These are phyloP conservation scores for Moricandia moricandioides DNA, from an alignment of 345 rosid species.

Conservation along the genomic window DNA sequence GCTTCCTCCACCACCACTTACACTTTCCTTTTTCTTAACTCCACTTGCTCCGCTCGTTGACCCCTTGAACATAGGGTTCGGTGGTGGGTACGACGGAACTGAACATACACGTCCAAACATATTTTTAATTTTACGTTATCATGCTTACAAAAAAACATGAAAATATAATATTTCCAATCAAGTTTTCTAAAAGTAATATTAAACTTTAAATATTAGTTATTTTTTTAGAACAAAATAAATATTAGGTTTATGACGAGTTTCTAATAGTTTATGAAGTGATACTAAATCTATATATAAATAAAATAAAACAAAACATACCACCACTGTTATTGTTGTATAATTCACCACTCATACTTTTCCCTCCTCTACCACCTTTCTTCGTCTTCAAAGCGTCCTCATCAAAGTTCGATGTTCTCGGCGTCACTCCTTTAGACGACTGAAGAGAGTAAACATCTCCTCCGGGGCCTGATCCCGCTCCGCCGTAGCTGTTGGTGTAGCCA, in stretches of 20 bases:
- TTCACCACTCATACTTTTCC: conserved; percentile 69
- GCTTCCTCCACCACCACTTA: conserved; percentile 27
- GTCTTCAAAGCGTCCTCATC: conserved; percentile 35
- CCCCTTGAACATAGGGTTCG: conserved; percentile 70
- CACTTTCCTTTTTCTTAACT: conserved; percentile 41
- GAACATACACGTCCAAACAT: neutral
- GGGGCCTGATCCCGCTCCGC: conserved; percentile 38
- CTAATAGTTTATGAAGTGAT: neutral
- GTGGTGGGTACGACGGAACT: conserved; percentile 56
- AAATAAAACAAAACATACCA: neutral
- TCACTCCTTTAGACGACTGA: conserved; percentile 75
- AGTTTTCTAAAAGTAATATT: neutral
- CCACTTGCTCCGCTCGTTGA: conserved; percentile 42
- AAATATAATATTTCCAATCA: neutral
- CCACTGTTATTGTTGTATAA: conserved; percentile 43
- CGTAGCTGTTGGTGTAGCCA: conserved; percentile 53
- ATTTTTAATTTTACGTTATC: neutral
- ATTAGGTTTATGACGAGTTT: neutral
- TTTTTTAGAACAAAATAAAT: neutral
- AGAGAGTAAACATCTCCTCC: conserved; percentile 62
- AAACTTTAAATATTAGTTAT: neutral
- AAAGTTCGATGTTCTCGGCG: conserved; percentile 60
- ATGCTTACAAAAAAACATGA: neutral
- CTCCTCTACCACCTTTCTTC: conserved; percentile 52
- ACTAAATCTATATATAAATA: neutral